Conservation (phyloP, 2,329 filamentous ascomycete genomes). For the Calonectria pseudoreteaudii region DNA sequence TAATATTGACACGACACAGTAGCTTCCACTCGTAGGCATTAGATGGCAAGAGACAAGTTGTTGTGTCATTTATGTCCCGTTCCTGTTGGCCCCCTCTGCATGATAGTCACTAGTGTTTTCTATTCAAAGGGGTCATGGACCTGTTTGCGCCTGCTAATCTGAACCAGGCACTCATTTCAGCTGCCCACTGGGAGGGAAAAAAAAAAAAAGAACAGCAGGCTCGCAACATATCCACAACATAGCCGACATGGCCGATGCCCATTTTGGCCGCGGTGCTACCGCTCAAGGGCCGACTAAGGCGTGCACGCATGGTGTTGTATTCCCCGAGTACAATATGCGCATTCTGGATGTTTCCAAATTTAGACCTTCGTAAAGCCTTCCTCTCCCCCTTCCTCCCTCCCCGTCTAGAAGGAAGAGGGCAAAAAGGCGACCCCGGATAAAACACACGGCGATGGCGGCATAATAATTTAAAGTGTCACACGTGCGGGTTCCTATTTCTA, state of each 20-base stretch:
- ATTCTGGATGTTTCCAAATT: not conserved
- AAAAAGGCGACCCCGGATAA: not conserved
- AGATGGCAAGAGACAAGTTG: not conserved
- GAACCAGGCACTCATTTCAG: not conserved
- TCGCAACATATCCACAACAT: not conserved
- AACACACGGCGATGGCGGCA: not conserved
- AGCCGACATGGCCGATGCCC: not conserved
- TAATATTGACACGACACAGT: not conserved
- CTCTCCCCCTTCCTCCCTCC: too few species aligned
- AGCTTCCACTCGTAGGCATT: not conserved
- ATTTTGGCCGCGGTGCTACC: not conserved
- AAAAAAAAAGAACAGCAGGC: too few species aligned
- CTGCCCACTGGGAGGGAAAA: not conserved
- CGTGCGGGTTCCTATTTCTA: not conserved
- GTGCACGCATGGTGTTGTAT: not conserved
- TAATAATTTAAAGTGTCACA: slow-evolving; percentile 7
- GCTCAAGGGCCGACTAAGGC: not conserved
- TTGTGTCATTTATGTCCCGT: not conserved
- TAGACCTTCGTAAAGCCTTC: not conserved
- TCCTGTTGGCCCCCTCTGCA: not conserved
- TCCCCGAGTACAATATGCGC: not conserved
- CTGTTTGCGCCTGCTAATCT: not conserved
- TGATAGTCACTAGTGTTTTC: not conserved
- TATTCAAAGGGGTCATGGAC: not conserved
- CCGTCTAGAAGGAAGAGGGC: not conserved